Evolutionary conservation across 2,329 filamentous ascomycete species (phyloP), one percentile per base, ranked within the genome.

Genomic region (Aspergillus caelatus): DNA sequence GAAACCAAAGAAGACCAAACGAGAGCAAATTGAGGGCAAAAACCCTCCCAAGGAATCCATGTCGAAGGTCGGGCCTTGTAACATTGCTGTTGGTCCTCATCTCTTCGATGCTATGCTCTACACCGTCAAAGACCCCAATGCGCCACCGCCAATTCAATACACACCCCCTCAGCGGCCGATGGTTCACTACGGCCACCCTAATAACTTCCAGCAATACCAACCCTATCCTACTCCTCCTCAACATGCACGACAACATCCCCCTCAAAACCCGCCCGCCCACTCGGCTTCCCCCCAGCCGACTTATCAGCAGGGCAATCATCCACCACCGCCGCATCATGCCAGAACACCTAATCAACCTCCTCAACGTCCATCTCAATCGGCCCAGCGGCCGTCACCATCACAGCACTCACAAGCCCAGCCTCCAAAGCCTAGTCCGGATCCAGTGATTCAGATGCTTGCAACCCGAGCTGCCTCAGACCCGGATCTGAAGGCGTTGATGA

Each of bases 81-180:
- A 85, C 61, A 81, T 90, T 58, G 83, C 85, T 39, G 84, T 89
- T 56, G 88, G 89, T 65, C 88, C 88, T 57, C 86, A 89, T 74
- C 84, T 85, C 9, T 87, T 89, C 66, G 85, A 88, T 64, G 85
- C 84, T 21, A 81, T 83, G 68, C 77, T 87, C 28, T 87, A 84
- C 70, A 81, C 82, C 16, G 84, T 86, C 55, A 84, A 85, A 66
- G 83, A 85, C 58, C 78, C 79, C 50, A 77, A 77, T 61, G 71
- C 75, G 34, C 77, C 76, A 52, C 75, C 75, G 12, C 72, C 73
- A 8, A 72, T 78, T 50, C 77, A 79, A 65, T 78, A 79, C 67
- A 71, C 77, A 16, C 73, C 75, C 12, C 70, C 73, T 10, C 79
- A 79, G 58, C 76, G 79, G 50, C 78, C 77, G 32, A 79, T 80